phyloP scores from a whole-genome alignment of 192 early-diverging fungal genomes.

The Podila clonocystis region DNA sequence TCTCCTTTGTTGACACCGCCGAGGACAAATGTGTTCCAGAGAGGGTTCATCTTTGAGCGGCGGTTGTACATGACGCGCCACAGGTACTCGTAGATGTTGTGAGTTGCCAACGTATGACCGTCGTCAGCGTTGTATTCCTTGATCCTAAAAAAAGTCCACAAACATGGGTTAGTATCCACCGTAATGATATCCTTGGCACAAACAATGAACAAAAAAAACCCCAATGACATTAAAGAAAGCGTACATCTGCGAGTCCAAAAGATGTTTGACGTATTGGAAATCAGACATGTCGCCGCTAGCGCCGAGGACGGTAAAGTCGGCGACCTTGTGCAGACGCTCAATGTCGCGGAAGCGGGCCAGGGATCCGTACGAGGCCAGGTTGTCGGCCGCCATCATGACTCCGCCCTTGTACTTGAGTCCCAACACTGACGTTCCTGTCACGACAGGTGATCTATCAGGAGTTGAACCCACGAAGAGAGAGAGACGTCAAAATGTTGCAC shows the following conservation, averaged over 20 bases:
- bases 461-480: not conserved
- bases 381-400: conserved; percentile 96
- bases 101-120: conserved; percentile 84
- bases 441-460: conserved; percentile 73
- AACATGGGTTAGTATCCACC: not conserved
- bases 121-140: conserved; percentile 91
- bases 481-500: no score
- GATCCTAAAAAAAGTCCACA: conserved; percentile 61
- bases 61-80: conserved; percentile 92
- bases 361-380: conserved; percentile 94
- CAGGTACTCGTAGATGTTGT: conserved; percentile 92
- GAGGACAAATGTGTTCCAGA: conserved; percentile 96
- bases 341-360: conserved; percentile 92
- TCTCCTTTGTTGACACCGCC: conserved; percentile 86
- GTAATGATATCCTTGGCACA: not conserved
- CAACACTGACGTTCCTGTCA: conserved; percentile 94
- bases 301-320: conserved; percentile 89
- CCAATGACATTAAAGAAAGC: no score
- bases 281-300: conserved; percentile 95
- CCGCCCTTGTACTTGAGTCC: conserved; percentile 97
- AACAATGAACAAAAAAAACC: conserved; percentile 13
- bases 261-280: conserved; percentile 90
- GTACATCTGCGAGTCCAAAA: conserved; percentile 79
- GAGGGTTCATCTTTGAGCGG: conserved; percentile 88
- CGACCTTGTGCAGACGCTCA: conserved; percentile 82